phyloP scores from a whole-genome alignment of 805 yeast genomes.

The Saccharomycopsis schoenii region DNA sequence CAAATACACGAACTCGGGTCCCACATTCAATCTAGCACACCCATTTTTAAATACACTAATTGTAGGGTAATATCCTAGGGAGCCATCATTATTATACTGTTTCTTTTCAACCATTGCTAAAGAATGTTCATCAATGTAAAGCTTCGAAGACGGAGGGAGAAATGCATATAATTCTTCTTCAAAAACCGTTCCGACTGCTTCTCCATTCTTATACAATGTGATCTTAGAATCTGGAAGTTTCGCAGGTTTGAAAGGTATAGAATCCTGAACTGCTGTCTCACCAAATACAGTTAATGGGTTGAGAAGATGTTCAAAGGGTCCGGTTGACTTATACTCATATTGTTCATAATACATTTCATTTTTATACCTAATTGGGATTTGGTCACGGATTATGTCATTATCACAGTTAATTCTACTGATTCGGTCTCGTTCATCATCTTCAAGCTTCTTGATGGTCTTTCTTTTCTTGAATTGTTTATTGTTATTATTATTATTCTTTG shows the following conservation, averaged over 20 bases:
- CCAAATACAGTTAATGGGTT: conserved; percentile 67
- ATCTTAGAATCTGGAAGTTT: conserved; percentile 48
- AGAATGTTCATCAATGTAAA: conserved; percentile 8
- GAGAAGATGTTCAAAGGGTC: conserved; percentile 61
- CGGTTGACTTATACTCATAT: conserved; percentile 64
- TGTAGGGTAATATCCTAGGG: conserved; percentile 86
- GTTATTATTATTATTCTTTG: not conserved
- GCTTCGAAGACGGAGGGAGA: conserved; percentile 61
- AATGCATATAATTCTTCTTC: conserved; percentile 56
- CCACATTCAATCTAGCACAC: conserved; percentile 56
- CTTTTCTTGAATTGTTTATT: conserved; percentile 13
- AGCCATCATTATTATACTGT: conserved; percentile 62
- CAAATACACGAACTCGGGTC: conserved; percentile 46
- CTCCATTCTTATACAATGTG: conserved; percentile 71
- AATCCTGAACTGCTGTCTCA: conserved; percentile 51
- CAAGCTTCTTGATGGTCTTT: conserved; percentile 7
- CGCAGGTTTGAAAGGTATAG: conserved; percentile 37
- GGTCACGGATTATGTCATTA: conserved; percentile 60
- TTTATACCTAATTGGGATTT: conserved; percentile 78
- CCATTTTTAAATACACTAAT: conserved; percentile 78
- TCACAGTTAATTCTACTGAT: conserved; percentile 2
- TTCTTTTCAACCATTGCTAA: conserved; percentile 2
- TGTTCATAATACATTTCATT: conserved; percentile 74
- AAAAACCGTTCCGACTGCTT: conserved; percentile 52
- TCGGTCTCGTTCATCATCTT: conserved; percentile 12